phyloP scores from a whole-genome alignment of 2,329 filamentous ascomycete genomes.

The Fusarium nelsonii region DNA sequence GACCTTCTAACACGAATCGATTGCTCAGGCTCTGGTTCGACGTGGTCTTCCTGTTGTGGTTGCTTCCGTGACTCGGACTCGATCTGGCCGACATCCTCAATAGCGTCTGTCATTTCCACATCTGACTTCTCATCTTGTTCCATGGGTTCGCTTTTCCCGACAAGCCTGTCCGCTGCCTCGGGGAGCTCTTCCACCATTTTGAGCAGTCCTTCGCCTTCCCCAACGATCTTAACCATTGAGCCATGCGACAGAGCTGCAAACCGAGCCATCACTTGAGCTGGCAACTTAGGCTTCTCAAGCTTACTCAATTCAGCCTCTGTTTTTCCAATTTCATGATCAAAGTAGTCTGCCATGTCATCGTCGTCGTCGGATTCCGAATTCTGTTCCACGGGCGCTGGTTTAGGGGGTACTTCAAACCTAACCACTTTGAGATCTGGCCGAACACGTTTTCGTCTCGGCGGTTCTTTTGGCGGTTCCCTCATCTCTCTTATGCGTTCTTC shows the following conservation, averaged over 20 bases:
- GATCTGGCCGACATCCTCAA: slow-evolving; percentile 6
- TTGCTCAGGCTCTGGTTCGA: slow-evolving; percentile 2
- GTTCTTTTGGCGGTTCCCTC: slow-evolving; percentile 29
- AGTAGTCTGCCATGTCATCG: slow-evolving; percentile 69
- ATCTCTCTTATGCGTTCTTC: slow-evolving; percentile 27
- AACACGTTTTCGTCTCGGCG: slow-evolving; percentile 45
- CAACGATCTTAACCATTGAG: slow-evolving; percentile 61
- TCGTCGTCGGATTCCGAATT: slow-evolving; percentile 67
- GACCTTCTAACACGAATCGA: slow-evolving; percentile 10
- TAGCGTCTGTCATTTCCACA: slow-evolving; percentile 43
- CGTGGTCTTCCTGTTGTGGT: slow-evolving; percentile 5
- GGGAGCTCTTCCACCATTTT: slow-evolving; percentile 60
- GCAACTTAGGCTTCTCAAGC: slow-evolving; percentile 57
- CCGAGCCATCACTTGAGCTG: slow-evolving; percentile 58
- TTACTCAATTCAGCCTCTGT: slow-evolving; percentile 63
- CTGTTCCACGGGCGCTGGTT: slow-evolving; percentile 50
- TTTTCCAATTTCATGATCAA: slow-evolving; percentile 65
- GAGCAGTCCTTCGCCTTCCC: slow-evolving; percentile 58
- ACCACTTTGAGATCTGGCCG: slow-evolving; percentile 51
- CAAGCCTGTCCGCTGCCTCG: slow-evolving; percentile 38
- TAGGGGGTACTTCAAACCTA: slow-evolving; percentile 57
- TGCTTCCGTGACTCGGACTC: neutral
- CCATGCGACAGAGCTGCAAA: slow-evolving; percentile 64
- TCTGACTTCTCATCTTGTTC: slow-evolving; percentile 24
- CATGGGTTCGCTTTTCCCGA: slow-evolving; percentile 6